These are phyloP conservation scores for Harrya chromipes DNA, from an alignment of 768 basidiomycete genomes.

Conservation along the genomic window DNA sequence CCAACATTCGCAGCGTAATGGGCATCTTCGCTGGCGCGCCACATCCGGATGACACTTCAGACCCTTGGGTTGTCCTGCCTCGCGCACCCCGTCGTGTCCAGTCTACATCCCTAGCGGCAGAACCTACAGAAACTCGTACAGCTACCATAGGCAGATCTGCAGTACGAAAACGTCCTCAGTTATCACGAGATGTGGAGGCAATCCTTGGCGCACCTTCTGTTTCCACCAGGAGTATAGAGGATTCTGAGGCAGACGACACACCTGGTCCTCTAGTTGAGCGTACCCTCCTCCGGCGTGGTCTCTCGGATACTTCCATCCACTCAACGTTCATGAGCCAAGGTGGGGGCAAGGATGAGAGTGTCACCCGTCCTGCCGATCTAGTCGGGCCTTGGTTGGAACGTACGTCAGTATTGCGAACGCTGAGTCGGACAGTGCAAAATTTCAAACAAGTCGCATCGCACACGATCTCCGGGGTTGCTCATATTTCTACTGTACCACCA, in stretches of 20 bases:
- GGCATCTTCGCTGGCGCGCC: conserved; percentile 94
- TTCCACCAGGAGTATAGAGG: conserved; percentile 23
- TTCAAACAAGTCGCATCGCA: conserved; percentile 37
- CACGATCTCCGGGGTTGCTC: conserved; percentile 23
- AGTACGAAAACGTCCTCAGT: conserved; percentile 20
- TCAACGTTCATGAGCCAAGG: conserved; percentile 71
- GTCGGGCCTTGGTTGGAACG: conserved; percentile 37
- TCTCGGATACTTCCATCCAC: conserved; percentile 91
- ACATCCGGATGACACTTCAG: conserved; percentile 38
- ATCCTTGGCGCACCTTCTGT: conserved; percentile 56
- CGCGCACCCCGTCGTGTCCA: conserved; percentile 32
- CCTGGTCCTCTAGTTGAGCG: conserved; percentile 59
- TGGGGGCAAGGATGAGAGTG: conserved; percentile 25
- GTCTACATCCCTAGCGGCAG: conserved; percentile 25
- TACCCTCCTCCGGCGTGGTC: conserved; percentile 69
- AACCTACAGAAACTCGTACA: conserved; percentile 8
- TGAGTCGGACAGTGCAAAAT: conserved; percentile 53
- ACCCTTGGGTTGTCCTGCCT: conserved; percentile 75
- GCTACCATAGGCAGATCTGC: conserved; percentile 20
- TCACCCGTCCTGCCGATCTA: background rate
- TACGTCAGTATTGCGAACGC: conserved; percentile 49
- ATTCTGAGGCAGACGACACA: conserved; percentile 40
- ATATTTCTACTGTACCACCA: conserved; percentile 3
- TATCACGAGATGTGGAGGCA: conserved; percentile 76
- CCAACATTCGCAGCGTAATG: conserved; percentile 50